Evolutionary conservation across 169 alveolate genomes (phyloP).

Genomic region (Neospora caninum): DNA sequence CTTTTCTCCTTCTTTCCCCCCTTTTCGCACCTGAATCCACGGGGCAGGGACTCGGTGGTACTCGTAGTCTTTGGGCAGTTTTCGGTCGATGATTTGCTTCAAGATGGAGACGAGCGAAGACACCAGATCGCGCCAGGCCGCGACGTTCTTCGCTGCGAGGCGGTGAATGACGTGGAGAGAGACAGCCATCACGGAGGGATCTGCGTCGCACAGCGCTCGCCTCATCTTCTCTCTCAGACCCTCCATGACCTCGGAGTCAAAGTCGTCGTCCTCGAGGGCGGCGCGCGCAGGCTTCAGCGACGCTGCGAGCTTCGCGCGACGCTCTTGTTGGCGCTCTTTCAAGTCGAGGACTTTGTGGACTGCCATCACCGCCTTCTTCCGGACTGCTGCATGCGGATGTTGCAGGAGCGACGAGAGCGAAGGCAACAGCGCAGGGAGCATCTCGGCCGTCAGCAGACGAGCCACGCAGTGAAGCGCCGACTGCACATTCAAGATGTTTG

Average conservation of each 20-base stretch:
- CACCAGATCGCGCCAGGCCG: slow-evolving; percentile 76
- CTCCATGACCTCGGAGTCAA: not conserved
- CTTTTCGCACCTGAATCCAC: slow-evolving; percentile 90
- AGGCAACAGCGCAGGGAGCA: slow-evolving; percentile 88
- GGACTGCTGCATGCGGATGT: slow-evolving; percentile 88
- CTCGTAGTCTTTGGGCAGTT: slow-evolving; percentile 93
- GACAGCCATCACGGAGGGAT: slow-evolving; percentile 93
- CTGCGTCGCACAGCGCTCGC: slow-evolving; percentile 92
- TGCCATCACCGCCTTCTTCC: slow-evolving; percentile 91
- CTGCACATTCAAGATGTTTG: slow-evolving; percentile 87
- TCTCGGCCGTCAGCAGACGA: slow-evolving; percentile 86
- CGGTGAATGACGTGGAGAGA: slow-evolving; percentile 83
- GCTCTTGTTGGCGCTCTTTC: not conserved
- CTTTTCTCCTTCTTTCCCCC: no score
- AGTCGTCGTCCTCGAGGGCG: not conserved
- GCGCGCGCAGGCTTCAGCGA: not conserved
- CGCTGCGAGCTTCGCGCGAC: not conserved
- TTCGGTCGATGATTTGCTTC: slow-evolving; percentile 92
- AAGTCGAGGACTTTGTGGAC: slow-evolving; percentile 47
- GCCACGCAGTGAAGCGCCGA: slow-evolving; percentile 89
- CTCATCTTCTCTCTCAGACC: slow-evolving; percentile 51
- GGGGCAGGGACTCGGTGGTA: slow-evolving; percentile 96
- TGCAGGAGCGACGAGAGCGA: slow-evolving; percentile 82
- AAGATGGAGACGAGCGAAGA: slow-evolving; percentile 87
- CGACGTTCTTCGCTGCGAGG: slow-evolving; percentile 65